These are phyloP conservation scores for Priceomyces carsonii DNA, from an alignment of 805 yeast species.

Conservation along the genomic window DNA sequence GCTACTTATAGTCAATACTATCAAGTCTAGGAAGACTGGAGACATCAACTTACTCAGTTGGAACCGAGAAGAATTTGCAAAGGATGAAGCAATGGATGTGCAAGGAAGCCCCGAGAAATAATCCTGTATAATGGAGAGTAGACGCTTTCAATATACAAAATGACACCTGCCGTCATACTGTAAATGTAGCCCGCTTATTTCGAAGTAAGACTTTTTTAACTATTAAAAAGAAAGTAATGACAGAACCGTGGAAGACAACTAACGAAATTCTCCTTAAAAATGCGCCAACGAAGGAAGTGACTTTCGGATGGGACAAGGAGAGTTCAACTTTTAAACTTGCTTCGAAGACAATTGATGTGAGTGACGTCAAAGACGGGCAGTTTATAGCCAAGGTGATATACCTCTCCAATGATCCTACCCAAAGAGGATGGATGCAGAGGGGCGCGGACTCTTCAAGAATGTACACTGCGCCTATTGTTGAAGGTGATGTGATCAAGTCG, in stretches of 20 bases:
- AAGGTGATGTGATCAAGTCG: constrained; percentile 47
- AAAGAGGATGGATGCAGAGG: constrained; percentile 55
- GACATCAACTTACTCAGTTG: constrained; percentile 72
- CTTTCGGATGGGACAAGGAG: constrained; percentile 18
- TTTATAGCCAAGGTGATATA: constrained; percentile 46
- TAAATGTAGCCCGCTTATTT: too few relatives aligned
- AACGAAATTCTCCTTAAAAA: constrained; percentile 21
- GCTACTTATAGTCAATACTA: constrained; percentile 54
- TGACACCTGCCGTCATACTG: too few relatives aligned
- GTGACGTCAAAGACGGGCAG: constrained; percentile 35
- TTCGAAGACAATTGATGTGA: constrained; percentile 5
- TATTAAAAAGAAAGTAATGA: constrained; percentile 9
- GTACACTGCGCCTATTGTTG: constrained; percentile 39
- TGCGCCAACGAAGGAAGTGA: constrained; percentile 21
- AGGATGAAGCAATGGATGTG: constrained; percentile 12
- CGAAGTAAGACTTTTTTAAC: too few relatives aligned
- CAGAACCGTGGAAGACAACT: constrained; percentile 13
- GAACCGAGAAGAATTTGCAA: constrained; percentile 49
- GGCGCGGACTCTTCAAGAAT: constrained; percentile 26
- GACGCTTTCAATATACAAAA: too few relatives aligned
- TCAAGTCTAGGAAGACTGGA: constrained; percentile 70
- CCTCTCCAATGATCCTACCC: constrained; percentile 63
- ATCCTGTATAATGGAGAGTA: too few relatives aligned
- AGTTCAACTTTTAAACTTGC: constrained; percentile 28
- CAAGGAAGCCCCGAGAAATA: constrained; percentile 1